Base-by-base conservation (phyloP, 2,329 filamentous ascomycete genomes). In the Neofusicoccum ribis region DNA sequence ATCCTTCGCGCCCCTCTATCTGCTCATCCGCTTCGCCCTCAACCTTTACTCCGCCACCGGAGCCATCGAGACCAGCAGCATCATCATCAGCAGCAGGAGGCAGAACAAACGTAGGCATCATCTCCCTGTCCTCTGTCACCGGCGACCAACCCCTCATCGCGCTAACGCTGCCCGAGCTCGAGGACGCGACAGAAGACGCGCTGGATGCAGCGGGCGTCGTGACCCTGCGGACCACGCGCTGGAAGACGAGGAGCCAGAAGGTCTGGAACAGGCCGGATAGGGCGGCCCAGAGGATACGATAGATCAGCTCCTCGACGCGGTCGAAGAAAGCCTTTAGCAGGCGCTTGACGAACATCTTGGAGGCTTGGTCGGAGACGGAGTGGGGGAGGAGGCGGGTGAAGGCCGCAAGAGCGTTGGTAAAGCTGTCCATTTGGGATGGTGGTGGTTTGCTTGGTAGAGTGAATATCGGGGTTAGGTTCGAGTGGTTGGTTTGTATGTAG, bases 311-410 rank as follows among this genome's bases (percentile, higher is more conserved):
- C 39, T 44, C 39, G 27, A 31, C 20, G 14, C 15, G 8, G 23
- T 59, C 54, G 20, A 59, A 59, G 54, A 46, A 8, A n/a, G 17
- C 34, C 15, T 46, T 59, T 15, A 59, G 54, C 2, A 44, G 15
- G 14, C 54, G 39, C 23, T 59, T 44, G 41, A 59, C 54, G 39
- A 59, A 34, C 54, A 59, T 44, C 23, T 59, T 59, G 20, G 39
- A 31, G 3, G 54, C 54, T 8, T 59, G 37, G 39, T 59, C 39
- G 9, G 54, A 46, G 23, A 59, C 5, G 15, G 20, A 46, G 14
- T 34, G 54, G 1, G 54, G 50, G 50, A 54, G 37, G 41, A 43
- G 20, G 36, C 5, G 4, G 39, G 39, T 44, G 1, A 59, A n/a
- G 23, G 54, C 23, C 9, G 41, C 9, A 14, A 59, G 23, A n/a